Evolutionary conservation across 2,329 filamentous ascomycete species (phyloP).

Genomic region (Alternaria sp.): DNA sequence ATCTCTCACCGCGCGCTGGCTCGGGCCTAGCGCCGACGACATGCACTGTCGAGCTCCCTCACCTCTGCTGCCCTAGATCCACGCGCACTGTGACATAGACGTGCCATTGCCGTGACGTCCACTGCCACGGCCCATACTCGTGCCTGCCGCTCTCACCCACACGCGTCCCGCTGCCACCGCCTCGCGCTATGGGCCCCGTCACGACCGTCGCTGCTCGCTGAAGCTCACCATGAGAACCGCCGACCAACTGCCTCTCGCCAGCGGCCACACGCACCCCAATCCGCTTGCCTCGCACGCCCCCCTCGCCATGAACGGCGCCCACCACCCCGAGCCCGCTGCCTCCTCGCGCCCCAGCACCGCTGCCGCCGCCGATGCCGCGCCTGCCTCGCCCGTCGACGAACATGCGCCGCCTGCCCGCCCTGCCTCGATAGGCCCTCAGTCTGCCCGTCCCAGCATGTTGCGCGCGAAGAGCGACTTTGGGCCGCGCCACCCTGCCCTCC

Average conservation of each 20-base stretch:
- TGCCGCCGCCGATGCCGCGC: conserved; percentile 22
- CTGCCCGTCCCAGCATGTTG: conserved; percentile 49
- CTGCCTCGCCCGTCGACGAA: conserved; percentile 30
- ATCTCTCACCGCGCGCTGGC: conserved; percentile 23
- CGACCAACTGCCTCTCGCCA: conserved; percentile 31
- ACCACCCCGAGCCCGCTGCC: conserved; percentile 17
- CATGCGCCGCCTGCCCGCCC: conserved; percentile 53
- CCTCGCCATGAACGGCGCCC: conserved; percentile 28
- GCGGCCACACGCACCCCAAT: conserved; percentile 30
- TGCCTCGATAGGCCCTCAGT: conserved; percentile 59
- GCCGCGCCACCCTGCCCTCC: conserved; percentile 47
- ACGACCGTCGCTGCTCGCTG: conserved; percentile 27
- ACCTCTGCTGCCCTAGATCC: not conserved
- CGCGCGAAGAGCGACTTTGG: conserved; percentile 68
- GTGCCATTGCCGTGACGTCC: not conserved
- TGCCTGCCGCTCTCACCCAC: not conserved
- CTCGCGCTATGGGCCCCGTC: conserved; percentile 41
- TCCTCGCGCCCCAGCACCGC: conserved; percentile 38
- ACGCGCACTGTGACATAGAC: not conserved
- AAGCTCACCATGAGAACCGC: conserved; percentile 41
- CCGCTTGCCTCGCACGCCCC: conserved; percentile 39
- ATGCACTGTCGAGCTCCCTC: not conserved
- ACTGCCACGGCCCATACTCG: not conserved
- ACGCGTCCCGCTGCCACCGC: conserved; percentile 10
- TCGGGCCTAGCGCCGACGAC: conserved; percentile 18